Percentiles rank a stretch among this genome's conserved stretches.
These are phyloP conservation scores for Kwoniella shandongensis DNA, from an alignment of 768 basidiomycete genomes.

Conservation along the genomic window DNA sequence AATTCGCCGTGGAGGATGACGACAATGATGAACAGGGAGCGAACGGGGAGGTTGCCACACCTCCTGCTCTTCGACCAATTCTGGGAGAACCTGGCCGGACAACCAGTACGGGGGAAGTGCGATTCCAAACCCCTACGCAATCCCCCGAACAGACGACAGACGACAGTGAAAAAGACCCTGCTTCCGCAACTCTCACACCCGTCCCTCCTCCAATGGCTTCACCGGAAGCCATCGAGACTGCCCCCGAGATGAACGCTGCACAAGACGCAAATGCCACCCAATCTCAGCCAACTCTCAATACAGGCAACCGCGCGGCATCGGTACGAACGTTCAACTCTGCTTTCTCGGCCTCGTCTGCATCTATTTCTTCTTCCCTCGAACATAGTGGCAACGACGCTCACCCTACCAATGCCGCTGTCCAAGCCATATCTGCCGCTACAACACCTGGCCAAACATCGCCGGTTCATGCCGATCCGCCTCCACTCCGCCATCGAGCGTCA, in stretches of 20 bases:
- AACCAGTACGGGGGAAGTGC: conserved; percentile 11
- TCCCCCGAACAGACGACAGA: not conserved
- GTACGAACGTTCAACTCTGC: conserved; percentile 22
- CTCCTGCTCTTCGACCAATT: conserved; percentile 12
- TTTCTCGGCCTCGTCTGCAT: conserved; percentile 19
- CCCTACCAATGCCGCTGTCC: conserved; percentile 26
- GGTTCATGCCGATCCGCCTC: conserved; percentile 29
- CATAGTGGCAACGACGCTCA: conserved; percentile 15
- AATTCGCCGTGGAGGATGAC: conserved; percentile 8
- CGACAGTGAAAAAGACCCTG: not conserved
- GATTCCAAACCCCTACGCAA: conserved; percentile 9
- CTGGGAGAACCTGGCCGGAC: conserved; percentile 1
- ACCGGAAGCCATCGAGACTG: not conserved
- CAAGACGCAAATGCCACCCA: not conserved
- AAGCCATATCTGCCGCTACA: conserved; percentile 27
- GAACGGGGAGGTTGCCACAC: not conserved
- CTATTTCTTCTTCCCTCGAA: conserved; percentile 23
- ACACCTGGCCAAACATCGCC: conserved; percentile 37
- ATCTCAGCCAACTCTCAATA: not conserved
- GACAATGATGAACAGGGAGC: not conserved
- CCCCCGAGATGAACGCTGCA: not conserved
- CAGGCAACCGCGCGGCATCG: conserved; percentile 24
- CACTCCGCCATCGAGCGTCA: conserved; percentile 16
- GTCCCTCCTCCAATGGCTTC: not conserved
- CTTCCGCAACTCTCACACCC: not conserved